A percentile compares a stretch with the other conserved stretches of the same genome.
Evolutionary conservation across 257 asterid species (phyloP).

Genomic region (Nicotiana undulata): DNA sequence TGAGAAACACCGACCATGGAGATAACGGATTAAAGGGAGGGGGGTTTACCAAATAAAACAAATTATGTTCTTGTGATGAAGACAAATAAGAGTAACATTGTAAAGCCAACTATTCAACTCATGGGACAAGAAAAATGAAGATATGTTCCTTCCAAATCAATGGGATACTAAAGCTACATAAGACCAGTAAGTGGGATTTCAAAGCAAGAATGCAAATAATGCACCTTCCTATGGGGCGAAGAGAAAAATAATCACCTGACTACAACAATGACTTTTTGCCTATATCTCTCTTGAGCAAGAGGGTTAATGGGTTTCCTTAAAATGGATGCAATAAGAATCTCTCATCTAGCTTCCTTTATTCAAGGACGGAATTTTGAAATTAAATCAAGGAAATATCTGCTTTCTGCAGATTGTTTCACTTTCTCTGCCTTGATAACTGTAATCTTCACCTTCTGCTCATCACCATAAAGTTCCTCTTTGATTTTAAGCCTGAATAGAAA

Average conservation of each 20-base stretch:
- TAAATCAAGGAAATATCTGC: slow-evolving; percentile 42
- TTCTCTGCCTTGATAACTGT: slow-evolving; percentile 83
- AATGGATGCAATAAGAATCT: slow-evolving; percentile 2
- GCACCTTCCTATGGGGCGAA: neutral
- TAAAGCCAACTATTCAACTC: neutral
- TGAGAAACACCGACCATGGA: neutral
- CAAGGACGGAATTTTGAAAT: slow-evolving; percentile 28
- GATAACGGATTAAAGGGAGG: neutral
- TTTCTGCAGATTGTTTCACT: slow-evolving; percentile 55
- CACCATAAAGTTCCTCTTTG: slow-evolving; percentile 85
- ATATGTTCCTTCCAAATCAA: neutral
- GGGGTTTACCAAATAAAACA: neutral
- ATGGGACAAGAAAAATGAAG: neutral
- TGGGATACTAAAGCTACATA: neutral
- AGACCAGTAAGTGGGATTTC: slow-evolving; percentile 1
- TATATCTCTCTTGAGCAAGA: neutral
- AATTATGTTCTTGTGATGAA: neutral
- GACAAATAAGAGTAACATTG: neutral
- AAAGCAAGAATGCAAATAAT: slow-evolving; percentile 1
- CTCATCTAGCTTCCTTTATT: slow-evolving; percentile 8
- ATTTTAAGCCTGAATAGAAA: slow-evolving; percentile 63
- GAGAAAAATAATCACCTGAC: neutral
- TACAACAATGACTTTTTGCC: neutral
- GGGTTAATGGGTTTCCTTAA: neutral
- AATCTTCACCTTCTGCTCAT: slow-evolving; percentile 77